A percentile compares a stretch with the other conserved stretches of the same genome.
Conservation (phyloP, 2,329 filamentous ascomycete genomes). For the Alternaria sp. region DNA sequence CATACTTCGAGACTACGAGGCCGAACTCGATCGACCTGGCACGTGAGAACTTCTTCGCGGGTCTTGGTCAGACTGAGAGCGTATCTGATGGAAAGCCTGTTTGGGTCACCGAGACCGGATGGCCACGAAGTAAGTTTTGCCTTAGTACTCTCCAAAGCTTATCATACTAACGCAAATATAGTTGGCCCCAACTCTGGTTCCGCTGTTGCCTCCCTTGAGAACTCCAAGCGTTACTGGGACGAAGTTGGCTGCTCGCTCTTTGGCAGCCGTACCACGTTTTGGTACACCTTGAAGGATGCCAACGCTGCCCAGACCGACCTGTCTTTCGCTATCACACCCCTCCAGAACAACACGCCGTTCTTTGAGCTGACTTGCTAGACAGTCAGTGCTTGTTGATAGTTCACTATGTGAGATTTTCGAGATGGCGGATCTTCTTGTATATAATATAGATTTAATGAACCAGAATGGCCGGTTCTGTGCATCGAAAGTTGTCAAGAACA, state of each 20-base stretch:
- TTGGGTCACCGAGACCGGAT: slow-evolving; percentile 88
- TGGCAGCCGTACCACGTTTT: slow-evolving; percentile 34
- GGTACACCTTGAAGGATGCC: slow-evolving; percentile 41
- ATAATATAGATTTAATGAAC: neutral
- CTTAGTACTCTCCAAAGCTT: too few relatives aligned
- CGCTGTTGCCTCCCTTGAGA: slow-evolving; percentile 33
- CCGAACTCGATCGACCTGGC: slow-evolving; percentile 64
- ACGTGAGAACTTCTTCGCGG: slow-evolving; percentile 69
- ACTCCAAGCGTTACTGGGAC: slow-evolving; percentile 36
- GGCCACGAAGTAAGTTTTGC: slow-evolving; percentile 58
- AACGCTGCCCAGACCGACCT: slow-evolving; percentile 53
- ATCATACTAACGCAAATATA: neutral
- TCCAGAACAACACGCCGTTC: slow-evolving; percentile 58
- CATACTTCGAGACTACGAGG: slow-evolving; percentile 77
- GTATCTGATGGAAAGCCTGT: slow-evolving; percentile 71
- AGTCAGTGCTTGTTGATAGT: neutral
- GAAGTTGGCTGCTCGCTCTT: slow-evolving; percentile 40
- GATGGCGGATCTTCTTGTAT: neutral
- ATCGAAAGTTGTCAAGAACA: neutral
- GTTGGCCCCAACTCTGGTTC: slow-evolving; percentile 30
- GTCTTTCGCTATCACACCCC: slow-evolving; percentile 62
- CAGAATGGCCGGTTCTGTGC: neutral
- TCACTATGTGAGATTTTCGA: accelerated
- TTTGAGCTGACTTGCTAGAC: slow-evolving; percentile 60
- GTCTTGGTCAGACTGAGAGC: slow-evolving; percentile 64